These are phyloP conservation scores for Phyllosticta citrichinensis DNA, from an alignment of 2,329 filamentous ascomycete species.

Conservation along the genomic window DNA sequence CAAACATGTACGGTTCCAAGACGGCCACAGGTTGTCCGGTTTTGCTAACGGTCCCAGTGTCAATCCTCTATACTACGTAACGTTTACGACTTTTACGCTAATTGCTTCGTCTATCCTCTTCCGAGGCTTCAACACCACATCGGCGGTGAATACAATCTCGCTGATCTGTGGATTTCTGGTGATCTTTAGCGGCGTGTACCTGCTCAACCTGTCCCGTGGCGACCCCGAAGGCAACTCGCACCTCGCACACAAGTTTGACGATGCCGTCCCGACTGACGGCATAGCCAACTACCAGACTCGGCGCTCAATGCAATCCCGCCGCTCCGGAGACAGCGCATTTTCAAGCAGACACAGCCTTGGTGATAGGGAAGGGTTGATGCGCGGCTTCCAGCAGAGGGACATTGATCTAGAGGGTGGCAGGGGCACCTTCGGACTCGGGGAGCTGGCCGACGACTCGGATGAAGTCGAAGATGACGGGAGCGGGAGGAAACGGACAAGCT, in stretches of 20 bases:
- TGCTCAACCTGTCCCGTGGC: slow-evolving; percentile 86
- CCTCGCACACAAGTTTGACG: slow-evolving; percentile 44
- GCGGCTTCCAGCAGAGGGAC: slow-evolving; percentile 50
- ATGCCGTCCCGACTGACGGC: slow-evolving; percentile 83
- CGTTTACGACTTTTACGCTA: slow-evolving; percentile 89
- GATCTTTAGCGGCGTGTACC: slow-evolving; percentile 91
- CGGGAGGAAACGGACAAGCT: slow-evolving; percentile 23
- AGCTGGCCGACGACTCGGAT: slow-evolving; percentile 61
- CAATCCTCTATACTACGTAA: slow-evolving; percentile 94
- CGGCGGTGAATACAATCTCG: slow-evolving; percentile 84
- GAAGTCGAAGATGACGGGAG: slow-evolving; percentile 21
- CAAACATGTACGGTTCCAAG: slow-evolving; percentile 67
- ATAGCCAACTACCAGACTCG: slow-evolving; percentile 83
- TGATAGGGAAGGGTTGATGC: slow-evolving; percentile 75
- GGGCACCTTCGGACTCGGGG: slow-evolving; percentile 60
- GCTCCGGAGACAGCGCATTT: slow-evolving; percentile 48
- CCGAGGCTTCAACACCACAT: slow-evolving; percentile 89
- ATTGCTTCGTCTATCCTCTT: slow-evolving; percentile 95
- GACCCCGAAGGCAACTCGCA: slow-evolving; percentile 72
- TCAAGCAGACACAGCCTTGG: slow-evolving; percentile 40
- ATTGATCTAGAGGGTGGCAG: slow-evolving; percentile 34
- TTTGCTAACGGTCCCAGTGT: slow-evolving; percentile 47
- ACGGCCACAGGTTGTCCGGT: not conserved
- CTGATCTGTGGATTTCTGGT: slow-evolving; percentile 86
- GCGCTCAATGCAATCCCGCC: slow-evolving; percentile 81